These are phyloP conservation scores for Xylaria nigripes DNA, from an alignment of 495 filamentous ascomycete genomes.

Conservation along the genomic window DNA sequence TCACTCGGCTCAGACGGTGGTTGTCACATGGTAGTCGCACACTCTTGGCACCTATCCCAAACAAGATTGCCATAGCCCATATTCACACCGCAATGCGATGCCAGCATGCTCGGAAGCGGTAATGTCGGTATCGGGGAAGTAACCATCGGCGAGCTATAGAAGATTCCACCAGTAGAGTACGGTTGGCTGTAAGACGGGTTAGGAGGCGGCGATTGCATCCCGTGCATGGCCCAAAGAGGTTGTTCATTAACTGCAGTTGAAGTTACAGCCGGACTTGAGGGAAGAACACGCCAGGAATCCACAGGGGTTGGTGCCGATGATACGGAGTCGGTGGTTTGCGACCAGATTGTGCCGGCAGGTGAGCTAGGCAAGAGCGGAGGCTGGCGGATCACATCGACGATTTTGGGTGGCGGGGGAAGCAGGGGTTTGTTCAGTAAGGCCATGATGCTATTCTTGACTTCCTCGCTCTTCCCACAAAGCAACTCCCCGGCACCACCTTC, in stretches of 20 bases:
- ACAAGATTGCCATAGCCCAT: constrained; percentile 66
- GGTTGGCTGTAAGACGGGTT: constrained; percentile 74
- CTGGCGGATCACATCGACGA: constrained; percentile 85
- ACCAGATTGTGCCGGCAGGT: constrained; percentile 75
- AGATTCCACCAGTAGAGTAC: constrained; percentile 56
- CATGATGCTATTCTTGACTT: constrained; percentile 84
- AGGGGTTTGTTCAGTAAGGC: constrained; percentile 80
- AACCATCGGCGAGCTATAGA: constrained; percentile 53
- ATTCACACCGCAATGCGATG: constrained; percentile 73
- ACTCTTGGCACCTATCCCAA: constrained; percentile 66
- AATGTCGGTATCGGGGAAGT: constrained; percentile 68
- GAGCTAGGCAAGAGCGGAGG: constrained; percentile 82
- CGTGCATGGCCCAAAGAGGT: constrained; percentile 73
- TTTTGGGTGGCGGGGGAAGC: constrained; percentile 76
- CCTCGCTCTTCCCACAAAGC: constrained; percentile 82
- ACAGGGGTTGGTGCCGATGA: constrained; percentile 51
- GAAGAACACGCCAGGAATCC: constrained; percentile 88
- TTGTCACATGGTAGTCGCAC: constrained; percentile 58
- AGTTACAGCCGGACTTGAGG: constrained; percentile 73
- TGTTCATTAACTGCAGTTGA: constrained; percentile 60
- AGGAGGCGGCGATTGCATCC: constrained; percentile 60
- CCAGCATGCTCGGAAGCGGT: constrained; percentile 83
- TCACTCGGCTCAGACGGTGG: constrained; percentile 33
- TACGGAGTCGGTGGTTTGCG: constrained; percentile 43
- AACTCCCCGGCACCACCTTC: constrained; percentile 95